A percentile compares a stretch with the other conserved stretches of the same genome.
phyloP scores from a whole-genome alignment of 108 stramenopile genomes.

The Skeletonema grethae region DNA sequence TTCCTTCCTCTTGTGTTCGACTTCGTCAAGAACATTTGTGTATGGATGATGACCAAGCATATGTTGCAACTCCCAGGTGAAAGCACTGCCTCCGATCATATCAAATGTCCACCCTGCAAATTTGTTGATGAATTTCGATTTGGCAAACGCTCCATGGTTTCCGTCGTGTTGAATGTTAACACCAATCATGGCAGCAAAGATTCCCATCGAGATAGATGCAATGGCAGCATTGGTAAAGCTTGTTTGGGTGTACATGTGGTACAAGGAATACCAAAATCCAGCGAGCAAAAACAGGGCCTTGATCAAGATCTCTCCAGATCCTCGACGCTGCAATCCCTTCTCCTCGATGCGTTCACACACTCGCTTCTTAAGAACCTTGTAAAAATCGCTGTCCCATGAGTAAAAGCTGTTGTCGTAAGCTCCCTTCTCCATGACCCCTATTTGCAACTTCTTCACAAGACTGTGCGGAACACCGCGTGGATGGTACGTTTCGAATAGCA shows the following conservation, averaged over 20 bases:
- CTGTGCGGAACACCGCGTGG: slow-evolving; percentile 40
- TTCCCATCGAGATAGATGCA: slow-evolving; percentile 47
- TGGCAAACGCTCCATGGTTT: slow-evolving; percentile 74
- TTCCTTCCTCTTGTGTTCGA: slow-evolving; percentile 58
- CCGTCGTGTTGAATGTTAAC: slow-evolving; percentile 76
- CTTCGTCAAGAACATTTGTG: slow-evolving; percentile 74
- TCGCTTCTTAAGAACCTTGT: slow-evolving; percentile 35
- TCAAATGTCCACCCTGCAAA: slow-evolving; percentile 67
- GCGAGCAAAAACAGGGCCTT: slow-evolving; percentile 48
- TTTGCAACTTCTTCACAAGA: slow-evolving; percentile 40
- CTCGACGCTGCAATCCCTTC: slow-evolving; percentile 33
- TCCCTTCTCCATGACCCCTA: slow-evolving; percentile 38
- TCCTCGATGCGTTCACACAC: slow-evolving; percentile 46
- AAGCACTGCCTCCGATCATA: slow-evolving; percentile 62
- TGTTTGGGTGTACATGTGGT: slow-evolving; percentile 36
- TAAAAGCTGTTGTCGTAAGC: slow-evolving; percentile 37
- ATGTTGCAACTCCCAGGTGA: slow-evolving; percentile 77
- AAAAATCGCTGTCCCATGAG: slow-evolving; percentile 55
- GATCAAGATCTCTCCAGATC: slow-evolving; percentile 50
- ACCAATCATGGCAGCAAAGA: slow-evolving; percentile 57
- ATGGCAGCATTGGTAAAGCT: slow-evolving; percentile 13
- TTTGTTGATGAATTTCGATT: slow-evolving; percentile 38
- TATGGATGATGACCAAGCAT: slow-evolving; percentile 88
- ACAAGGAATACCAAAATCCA: slow-evolving; percentile 54
- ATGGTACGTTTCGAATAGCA: slow-evolving; percentile 62